These are phyloP conservation scores for Cyberlindnera maritima DNA, from an alignment of 805 yeast species.

Conservation along the genomic window DNA sequence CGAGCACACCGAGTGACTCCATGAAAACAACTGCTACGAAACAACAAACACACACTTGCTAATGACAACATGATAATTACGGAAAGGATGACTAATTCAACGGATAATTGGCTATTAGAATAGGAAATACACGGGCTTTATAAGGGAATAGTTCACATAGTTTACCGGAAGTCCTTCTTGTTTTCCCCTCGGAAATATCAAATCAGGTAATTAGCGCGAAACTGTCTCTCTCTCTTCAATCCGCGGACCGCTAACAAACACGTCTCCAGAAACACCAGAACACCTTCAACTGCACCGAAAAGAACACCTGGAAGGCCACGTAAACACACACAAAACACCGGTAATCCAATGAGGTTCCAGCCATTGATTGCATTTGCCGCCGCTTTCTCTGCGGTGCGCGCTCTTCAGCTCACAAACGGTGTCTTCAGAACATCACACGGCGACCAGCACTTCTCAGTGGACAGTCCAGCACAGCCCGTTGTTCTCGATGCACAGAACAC, in stretches of 20 bases:
- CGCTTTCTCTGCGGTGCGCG: slow-evolving; percentile 12
- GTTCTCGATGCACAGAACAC: slow-evolving; percentile 15
- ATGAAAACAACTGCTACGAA: not conserved
- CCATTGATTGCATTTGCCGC: slow-evolving; percentile 14
- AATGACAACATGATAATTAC: not conserved
- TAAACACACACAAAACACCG: not conserved
- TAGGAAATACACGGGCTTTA: too few relatives aligned
- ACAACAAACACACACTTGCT: not conserved
- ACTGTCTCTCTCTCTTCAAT: too few relatives aligned
- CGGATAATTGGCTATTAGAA: too few relatives aligned
- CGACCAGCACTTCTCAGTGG: slow-evolving; percentile 11
- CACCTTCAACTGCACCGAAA: too few relatives aligned
- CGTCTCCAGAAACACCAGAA: not conserved
- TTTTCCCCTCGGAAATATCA: not conserved
- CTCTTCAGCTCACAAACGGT: slow-evolving; percentile 20
- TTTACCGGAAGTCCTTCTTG: too few relatives aligned
- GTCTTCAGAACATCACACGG: slow-evolving; percentile 15
- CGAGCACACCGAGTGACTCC: not conserved
- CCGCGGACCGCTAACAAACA: not conserved
- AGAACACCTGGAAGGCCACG: too few relatives aligned
- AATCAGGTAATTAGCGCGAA: not conserved
- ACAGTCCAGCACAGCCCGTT: slow-evolving; percentile 13
- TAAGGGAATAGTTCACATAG: too few relatives aligned
- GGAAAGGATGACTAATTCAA: not conserved
- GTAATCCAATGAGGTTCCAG: slow-evolving; percentile 18